phyloP scores from a whole-genome alignment of 1,284 basidiomycete genomes.

The Trichosporon sp. region DNA sequence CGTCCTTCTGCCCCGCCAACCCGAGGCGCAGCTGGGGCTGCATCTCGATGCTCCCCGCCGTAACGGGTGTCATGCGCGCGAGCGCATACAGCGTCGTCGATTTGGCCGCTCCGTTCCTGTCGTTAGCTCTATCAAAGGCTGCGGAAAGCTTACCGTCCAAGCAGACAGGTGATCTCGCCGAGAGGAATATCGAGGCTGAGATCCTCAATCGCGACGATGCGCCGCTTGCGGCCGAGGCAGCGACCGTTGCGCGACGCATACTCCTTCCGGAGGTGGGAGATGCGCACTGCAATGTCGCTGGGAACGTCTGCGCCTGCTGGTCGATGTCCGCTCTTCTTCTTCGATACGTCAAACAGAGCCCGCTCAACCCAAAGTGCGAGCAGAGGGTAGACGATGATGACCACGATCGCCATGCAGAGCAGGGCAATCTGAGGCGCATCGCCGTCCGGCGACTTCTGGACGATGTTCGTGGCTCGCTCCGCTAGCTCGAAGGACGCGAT shows the following conservation, averaged over 20 bases:
- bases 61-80: conserved; percentile 59
- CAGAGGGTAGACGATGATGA: conserved; percentile 66
- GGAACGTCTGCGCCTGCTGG: conserved; percentile 4
- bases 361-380: conserved; percentile 60
- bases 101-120: conserved; percentile 62
- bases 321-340: conserved; percentile 1
- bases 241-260: conserved; percentile 25
- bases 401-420: conserved; percentile 58
- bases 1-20: conserved; percentile 76
- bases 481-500: conserved; percentile 65
- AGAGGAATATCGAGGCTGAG: conserved; percentile 64
- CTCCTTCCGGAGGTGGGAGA: conserved; percentile 27
- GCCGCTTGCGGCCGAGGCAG: conserved; percentile 38
- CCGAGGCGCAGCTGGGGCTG: conserved; percentile 54
- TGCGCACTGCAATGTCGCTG: conserved; percentile 20
- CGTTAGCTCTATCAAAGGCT: background rate
- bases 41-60: conserved; percentile 63
- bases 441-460: conserved; percentile 60
- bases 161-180: conserved; percentile 65
- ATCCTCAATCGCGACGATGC: conserved; percentile 61
- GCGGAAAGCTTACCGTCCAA: conserved; percentile 51
- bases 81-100: conserved; percentile 67
- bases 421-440: conserved; percentile 59
- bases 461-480: conserved; percentile 54
- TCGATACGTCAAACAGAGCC: conserved; percentile 57